phyloP scores from a whole-genome alignment of 495 filamentous ascomycete species.

The Daldinia vernicosa region DNA sequence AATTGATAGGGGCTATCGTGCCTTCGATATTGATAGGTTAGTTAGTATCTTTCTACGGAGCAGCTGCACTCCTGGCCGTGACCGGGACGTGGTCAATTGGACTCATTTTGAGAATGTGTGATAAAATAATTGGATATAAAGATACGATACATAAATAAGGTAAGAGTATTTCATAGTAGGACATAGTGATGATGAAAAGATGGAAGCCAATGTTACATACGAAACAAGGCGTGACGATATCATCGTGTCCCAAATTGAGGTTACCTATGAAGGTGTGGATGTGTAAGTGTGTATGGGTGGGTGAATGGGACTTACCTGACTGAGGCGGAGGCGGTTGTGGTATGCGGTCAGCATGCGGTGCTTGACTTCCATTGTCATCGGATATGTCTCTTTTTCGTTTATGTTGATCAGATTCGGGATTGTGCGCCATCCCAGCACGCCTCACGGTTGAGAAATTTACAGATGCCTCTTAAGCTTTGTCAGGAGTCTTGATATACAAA shows the following conservation, averaged over 20 bases:
- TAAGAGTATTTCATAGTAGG: constrained; percentile 4
- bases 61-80: neutral
- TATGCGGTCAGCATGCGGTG: constrained; percentile 51
- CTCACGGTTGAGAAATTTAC: constrained; percentile 35
- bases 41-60: constrained; percentile 25
- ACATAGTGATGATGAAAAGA: constrained; percentile 8
- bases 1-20: constrained; percentile 78
- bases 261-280: constrained; percentile 31
- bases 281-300: constrained; percentile 25
- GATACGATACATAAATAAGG: constrained; percentile 17
- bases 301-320: constrained; percentile 50
- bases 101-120: neutral
- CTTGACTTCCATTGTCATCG: constrained; percentile 51
- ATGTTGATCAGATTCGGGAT: constrained; percentile 47
- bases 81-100: neutral
- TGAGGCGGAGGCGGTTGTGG: constrained; percentile 56
- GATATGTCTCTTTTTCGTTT: constrained; percentile 54
- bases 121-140: constrained; percentile 31
- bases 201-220: constrained; percentile 23
- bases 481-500: constrained; percentile 35
- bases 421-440: constrained; percentile 46
- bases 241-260: constrained; percentile 11
- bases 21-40: constrained; percentile 44
- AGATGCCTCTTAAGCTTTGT: constrained; percentile 18
- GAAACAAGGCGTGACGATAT: constrained; percentile 16